These are phyloP conservation scores for Microthlaspi erraticum DNA, from an alignment of 345 rosid genomes.

Conservation along the genomic window DNA sequence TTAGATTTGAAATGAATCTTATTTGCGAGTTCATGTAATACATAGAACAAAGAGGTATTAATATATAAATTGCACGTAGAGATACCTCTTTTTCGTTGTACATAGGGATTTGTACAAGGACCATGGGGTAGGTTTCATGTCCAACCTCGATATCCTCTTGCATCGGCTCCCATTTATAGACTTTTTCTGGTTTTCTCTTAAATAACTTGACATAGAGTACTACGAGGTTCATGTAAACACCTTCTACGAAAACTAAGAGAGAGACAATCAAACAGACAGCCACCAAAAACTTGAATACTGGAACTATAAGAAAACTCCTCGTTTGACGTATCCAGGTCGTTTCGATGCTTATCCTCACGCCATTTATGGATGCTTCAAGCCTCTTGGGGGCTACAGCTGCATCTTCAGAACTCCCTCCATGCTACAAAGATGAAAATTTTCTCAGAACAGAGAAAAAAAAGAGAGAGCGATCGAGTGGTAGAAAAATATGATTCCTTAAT, in stretches of 20 bases:
- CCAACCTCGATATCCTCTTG: slow-evolving; percentile 56
- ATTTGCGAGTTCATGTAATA: not conserved
- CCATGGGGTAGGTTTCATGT: slow-evolving; percentile 43
- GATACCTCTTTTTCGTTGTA: slow-evolving; percentile 45
- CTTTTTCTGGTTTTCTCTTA: slow-evolving; percentile 45
- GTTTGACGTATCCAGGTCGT: slow-evolving; percentile 39
- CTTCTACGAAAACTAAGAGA: slow-evolving; percentile 57
- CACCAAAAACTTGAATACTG: slow-evolving; percentile 49
- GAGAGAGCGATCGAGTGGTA: slow-evolving; percentile 13
- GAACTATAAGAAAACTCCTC: slow-evolving; percentile 48
- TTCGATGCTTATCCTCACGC: slow-evolving; percentile 20
- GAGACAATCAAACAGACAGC: slow-evolving; percentile 50
- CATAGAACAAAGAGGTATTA: not conserved
- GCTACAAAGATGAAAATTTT: slow-evolving; percentile 9
- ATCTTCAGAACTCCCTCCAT: slow-evolving; percentile 20
- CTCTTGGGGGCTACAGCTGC: slow-evolving; percentile 5
- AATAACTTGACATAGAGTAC: slow-evolving; percentile 48
- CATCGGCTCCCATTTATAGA: slow-evolving; percentile 52
- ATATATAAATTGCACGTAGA: not conserved
- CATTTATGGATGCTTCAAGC: slow-evolving; percentile 6
- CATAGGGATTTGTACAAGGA: slow-evolving; percentile 48
- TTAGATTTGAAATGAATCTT: not conserved
- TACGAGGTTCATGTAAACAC: slow-evolving; percentile 58
- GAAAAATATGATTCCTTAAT: not conserved
- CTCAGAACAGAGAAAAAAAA: slow-evolving; percentile 20